These are phyloP conservation scores for Cercospora sojina DNA, from an alignment of 2,329 filamentous ascomycete genomes.

Conservation along the genomic window DNA sequence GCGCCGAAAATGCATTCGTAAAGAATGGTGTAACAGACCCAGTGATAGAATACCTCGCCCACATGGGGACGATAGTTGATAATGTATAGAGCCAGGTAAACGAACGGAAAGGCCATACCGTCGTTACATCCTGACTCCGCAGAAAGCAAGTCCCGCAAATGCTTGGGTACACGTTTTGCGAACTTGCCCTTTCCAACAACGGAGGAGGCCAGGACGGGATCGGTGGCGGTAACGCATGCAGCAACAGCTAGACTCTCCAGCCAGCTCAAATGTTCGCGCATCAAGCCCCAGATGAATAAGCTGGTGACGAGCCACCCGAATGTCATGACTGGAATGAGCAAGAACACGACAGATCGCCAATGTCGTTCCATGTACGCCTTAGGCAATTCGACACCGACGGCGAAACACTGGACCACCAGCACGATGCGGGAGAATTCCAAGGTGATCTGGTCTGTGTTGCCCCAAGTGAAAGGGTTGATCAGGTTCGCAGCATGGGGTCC, in stretches of 20 bases:
- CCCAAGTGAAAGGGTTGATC: slow-evolving; percentile 75
- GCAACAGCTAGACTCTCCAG: slow-evolving; percentile 83
- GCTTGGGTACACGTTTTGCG: slow-evolving; percentile 93
- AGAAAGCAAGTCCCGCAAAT: slow-evolving; percentile 90
- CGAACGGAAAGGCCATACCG: slow-evolving; percentile 98
- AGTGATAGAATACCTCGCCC: slow-evolving; percentile 72
- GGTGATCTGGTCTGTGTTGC: slow-evolving; percentile 80
- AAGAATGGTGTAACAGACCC: slow-evolving; percentile 83
- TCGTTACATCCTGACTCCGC: slow-evolving; percentile 99
- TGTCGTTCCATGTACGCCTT: slow-evolving; percentile 97
- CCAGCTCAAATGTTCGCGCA: slow-evolving; percentile 72
- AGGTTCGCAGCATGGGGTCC: slow-evolving; percentile 80
- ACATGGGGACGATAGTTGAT: slow-evolving; percentile 75
- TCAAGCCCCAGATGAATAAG: slow-evolving; percentile 91
- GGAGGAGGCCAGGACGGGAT: slow-evolving; percentile 93
- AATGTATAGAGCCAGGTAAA: slow-evolving; percentile 88
- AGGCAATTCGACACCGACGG: slow-evolving; percentile 84
- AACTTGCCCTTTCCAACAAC: slow-evolving; percentile 99
- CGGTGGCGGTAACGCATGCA: slow-evolving; percentile 94
- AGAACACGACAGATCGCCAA: slow-evolving; percentile 85
- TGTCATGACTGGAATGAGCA: slow-evolving; percentile 95
- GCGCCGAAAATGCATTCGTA: slow-evolving; percentile 96
- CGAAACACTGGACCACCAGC: slow-evolving; percentile 88
- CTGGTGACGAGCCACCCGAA: slow-evolving; percentile 93
- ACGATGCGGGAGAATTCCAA: slow-evolving; percentile 88